phyloP scores from a whole-genome alignment of 2,329 filamentous ascomycete genomes.

The Hymenoscyphus albidus region DNA sequence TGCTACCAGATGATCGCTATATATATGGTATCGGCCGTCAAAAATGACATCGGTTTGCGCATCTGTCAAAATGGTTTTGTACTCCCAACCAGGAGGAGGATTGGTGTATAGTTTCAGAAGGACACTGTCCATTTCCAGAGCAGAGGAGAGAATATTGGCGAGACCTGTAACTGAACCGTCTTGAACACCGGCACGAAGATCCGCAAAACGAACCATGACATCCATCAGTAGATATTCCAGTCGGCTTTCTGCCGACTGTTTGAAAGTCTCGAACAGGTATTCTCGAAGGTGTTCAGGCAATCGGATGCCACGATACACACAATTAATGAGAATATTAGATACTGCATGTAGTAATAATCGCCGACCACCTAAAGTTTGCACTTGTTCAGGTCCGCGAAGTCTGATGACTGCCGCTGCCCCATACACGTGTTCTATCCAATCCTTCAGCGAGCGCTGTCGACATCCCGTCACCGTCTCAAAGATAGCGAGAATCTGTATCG shows the following conservation, averaged over 20 bases:
- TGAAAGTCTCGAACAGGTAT: constrained; percentile 42
- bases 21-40: constrained; percentile 28
- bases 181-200: constrained; percentile 23
- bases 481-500: constrained; percentile 51
- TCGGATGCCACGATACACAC: constrained; percentile 46
- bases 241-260: constrained; percentile 37
- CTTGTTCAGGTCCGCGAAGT: constrained; percentile 46
- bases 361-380: constrained; percentile 43
- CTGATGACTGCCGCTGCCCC: constrained; percentile 49
- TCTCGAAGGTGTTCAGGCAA: constrained; percentile 47
- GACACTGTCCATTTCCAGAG: constrained; percentile 26
- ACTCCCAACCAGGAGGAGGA: constrained; percentile 25
- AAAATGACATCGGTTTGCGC: constrained; percentile 21
- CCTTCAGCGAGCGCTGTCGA: constrained; percentile 44
- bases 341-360: constrained; percentile 53
- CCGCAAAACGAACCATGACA: constrained; percentile 36
- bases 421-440: constrained; percentile 52
- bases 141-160: constrained; percentile 20
- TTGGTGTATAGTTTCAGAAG: constrained; percentile 17
- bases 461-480: constrained; percentile 52
- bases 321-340: constrained; percentile 49
- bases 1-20: constrained; percentile 28
- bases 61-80: constrained; percentile 23
- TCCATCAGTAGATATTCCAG: constrained; percentile 43
- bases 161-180: constrained; percentile 34